A percentile compares a stretch with the other conserved stretches of the same genome.
Evolutionary conservation across 768 basidiomycete genomes (phyloP).

Genomic region (Phaeotremella skinneri): DNA sequence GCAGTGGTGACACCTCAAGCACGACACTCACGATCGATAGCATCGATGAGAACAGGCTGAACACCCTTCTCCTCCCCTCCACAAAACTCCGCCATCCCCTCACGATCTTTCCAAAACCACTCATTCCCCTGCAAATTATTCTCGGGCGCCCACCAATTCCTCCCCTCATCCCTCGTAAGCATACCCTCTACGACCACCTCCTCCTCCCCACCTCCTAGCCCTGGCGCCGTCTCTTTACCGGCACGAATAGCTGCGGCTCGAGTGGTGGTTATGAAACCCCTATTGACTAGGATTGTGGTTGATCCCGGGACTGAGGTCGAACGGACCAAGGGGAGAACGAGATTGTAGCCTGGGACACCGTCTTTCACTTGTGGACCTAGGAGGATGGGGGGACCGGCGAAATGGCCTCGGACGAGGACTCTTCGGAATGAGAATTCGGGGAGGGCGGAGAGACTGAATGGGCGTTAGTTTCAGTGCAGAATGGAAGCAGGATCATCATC

Average conservation of each 20-base stretch:
- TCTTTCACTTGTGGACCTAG: conserved; percentile 84
- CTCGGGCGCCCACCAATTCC: conserved; percentile 81
- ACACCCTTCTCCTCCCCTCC: conserved; percentile 71
- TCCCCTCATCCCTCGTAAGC: conserved; percentile 67
- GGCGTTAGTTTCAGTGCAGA: conserved; percentile 10
- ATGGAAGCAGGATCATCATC: conserved; percentile 12
- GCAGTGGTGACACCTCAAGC: neutral
- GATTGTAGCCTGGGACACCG: conserved; percentile 79
- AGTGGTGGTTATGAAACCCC: conserved; percentile 71
- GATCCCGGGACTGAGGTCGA: conserved; percentile 58
- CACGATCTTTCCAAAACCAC: conserved; percentile 91
- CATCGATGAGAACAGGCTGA: conserved; percentile 85
- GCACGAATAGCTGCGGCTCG: conserved; percentile 45
- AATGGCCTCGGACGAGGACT: conserved; percentile 71
- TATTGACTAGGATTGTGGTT: conserved; percentile 83
- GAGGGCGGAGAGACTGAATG: conserved; percentile 65
- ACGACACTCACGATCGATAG: conserved; percentile 72
- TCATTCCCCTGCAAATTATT: conserved; percentile 73
- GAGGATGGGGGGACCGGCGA: conserved; percentile 77
- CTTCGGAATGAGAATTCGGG: conserved; percentile 88
- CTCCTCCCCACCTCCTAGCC: conserved; percentile 42
- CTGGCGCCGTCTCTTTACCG: conserved; percentile 27
- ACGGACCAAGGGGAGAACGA: conserved; percentile 81
- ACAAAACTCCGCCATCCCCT: conserved; percentile 70
- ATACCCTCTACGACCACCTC: conserved; percentile 79